Base-by-base conservation (phyloP, 495 filamentous ascomycete genomes). In the Penicillium manginii region DNA sequence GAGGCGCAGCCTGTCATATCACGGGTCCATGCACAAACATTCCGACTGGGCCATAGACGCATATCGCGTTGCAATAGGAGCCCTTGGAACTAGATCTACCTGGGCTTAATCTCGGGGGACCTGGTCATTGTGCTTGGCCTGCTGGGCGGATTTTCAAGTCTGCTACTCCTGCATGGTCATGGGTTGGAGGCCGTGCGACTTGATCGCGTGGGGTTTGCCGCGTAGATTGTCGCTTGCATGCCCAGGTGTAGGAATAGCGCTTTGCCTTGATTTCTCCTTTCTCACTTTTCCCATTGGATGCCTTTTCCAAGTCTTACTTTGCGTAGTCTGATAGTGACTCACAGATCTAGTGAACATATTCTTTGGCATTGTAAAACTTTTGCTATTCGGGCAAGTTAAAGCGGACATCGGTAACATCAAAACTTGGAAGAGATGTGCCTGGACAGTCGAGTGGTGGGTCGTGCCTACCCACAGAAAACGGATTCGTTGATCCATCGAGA, bases 21-120 rank as follows among this genome's bases (percentile, higher is more conserved):
- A 50, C 48, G 29, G 31, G 48, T 50, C 4, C 18, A 50, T 50
- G 15, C 15, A 11, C 29, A 14, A 23, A 33, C 11, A 21, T 31
- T 33, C 23, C 31, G 26, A 31, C 48, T 50, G 48, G 48, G 29
- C 23, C 18, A 50, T 50, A 50, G 48, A 35, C 29, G 48, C 48
- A 50, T 26, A 14, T 22, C 26, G 19, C 6, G 10, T 19, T 47
- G 18, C 45, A 26, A 47, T 26, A 26, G 45, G 45, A 23, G 19
- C 11, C n/a, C 19, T 47, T 23, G 45, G 45, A 26, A 47, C 19
- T 8, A 43, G 45, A 8, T 8, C 45, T 47, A n/a, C 18, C 9
- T 23, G 19, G 18, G 10, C 19, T 26, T 26, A 23, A 47, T 26
- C 26, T 22, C 17, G 40, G 9, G 45, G 12, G 8, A 26, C 8